These are phyloP conservation scores for Globisporangium sylvaticum DNA, from an alignment of 352 stramenopile genomes.

Conservation along the genomic window DNA sequence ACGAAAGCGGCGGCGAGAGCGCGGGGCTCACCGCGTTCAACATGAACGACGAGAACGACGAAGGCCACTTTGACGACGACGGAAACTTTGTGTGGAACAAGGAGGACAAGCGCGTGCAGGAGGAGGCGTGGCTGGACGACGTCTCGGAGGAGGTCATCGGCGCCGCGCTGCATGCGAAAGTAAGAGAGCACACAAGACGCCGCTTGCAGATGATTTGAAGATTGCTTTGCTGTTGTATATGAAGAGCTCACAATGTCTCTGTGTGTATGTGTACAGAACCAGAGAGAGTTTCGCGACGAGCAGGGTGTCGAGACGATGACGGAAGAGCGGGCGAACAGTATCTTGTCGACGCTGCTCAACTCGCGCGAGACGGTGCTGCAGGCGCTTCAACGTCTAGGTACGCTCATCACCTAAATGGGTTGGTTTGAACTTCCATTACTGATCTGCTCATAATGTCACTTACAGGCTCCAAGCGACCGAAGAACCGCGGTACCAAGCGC, in stretches of 20 bases:
- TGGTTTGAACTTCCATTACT: neutral
- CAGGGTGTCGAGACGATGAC: constrained; percentile 58
- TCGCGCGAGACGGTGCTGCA: constrained; percentile 75
- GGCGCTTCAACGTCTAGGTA: constrained; percentile 64
- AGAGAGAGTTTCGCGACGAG: constrained; percentile 50
- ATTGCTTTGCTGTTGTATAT: neutral
- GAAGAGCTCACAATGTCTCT: neutral
- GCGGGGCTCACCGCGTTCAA: constrained; percentile 75
- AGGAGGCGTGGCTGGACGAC: constrained; percentile 78
- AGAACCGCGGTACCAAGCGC: constrained; percentile 48
- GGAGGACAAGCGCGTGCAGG: constrained; percentile 67
- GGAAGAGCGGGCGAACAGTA: constrained; percentile 44
- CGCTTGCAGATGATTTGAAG: no score
- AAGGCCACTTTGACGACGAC: constrained; percentile 77
- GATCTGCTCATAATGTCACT: neutral
- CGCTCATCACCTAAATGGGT: constrained; percentile 1
- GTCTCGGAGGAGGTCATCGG: constrained; percentile 75
- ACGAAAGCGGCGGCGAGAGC: constrained; percentile 21
- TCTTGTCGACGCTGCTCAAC: constrained; percentile 51
- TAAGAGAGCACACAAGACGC: constrained; percentile 10
- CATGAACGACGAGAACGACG: constrained; percentile 83
- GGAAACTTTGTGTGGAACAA: constrained; percentile 84
- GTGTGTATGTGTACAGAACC: constrained; percentile 24
- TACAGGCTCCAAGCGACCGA: constrained; percentile 49
- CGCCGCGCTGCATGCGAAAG: constrained; percentile 52